phyloP scores from a whole-genome alignment of 2,329 filamentous ascomycete species.

The Plectosphaerella plurivora region DNA sequence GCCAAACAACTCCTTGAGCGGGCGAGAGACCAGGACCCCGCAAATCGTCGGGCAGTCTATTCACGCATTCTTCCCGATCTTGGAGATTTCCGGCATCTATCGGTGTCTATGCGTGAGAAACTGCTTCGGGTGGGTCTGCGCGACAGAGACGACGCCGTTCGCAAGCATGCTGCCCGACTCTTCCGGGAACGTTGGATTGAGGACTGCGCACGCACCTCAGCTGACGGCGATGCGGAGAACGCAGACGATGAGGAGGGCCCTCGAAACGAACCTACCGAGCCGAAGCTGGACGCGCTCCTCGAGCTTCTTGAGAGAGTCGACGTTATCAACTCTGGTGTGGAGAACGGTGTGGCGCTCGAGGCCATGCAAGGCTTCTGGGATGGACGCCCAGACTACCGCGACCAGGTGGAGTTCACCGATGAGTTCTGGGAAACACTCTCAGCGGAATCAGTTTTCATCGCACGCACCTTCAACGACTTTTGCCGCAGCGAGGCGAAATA shows the following conservation, averaged over 20 bases:
- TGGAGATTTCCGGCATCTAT: slow-evolving; percentile 91
- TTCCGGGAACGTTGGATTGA: slow-evolving; percentile 98
- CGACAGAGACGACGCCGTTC: slow-evolving; percentile 89
- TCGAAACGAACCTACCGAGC: slow-evolving; percentile 19
- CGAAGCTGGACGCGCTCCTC: slow-evolving; percentile 76
- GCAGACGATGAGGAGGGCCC: slow-evolving; percentile 52
- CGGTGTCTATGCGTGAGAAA: slow-evolving; percentile 91
- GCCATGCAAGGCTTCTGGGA: slow-evolving; percentile 98
- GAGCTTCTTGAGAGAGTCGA: slow-evolving; percentile 94
- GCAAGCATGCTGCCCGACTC: slow-evolving; percentile 82
- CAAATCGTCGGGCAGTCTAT: slow-evolving; percentile 82
- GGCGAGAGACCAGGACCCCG: slow-evolving; percentile 81
- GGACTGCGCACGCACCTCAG: slow-evolving; percentile 65
- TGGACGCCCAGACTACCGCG: slow-evolving; percentile 76
- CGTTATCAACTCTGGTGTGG: slow-evolving; percentile 81
- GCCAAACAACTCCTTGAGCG: slow-evolving; percentile 86
- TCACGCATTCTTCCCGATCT: slow-evolving; percentile 80
- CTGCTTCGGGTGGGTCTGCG: slow-evolving; percentile 90
- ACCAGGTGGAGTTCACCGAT: slow-evolving; percentile 67
- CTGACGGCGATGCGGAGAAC: slow-evolving; percentile 34
- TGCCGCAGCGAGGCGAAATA: slow-evolving; percentile 73
- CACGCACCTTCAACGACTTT: slow-evolving; percentile 90
- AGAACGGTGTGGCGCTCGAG: slow-evolving; percentile 85
- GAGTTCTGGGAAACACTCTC: slow-evolving; percentile 76
- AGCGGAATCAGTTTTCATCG: slow-evolving; percentile 85